phyloP scores from a whole-genome alignment of 352 stramenopile genomes.

The Phytophthora aleatoria region DNA sequence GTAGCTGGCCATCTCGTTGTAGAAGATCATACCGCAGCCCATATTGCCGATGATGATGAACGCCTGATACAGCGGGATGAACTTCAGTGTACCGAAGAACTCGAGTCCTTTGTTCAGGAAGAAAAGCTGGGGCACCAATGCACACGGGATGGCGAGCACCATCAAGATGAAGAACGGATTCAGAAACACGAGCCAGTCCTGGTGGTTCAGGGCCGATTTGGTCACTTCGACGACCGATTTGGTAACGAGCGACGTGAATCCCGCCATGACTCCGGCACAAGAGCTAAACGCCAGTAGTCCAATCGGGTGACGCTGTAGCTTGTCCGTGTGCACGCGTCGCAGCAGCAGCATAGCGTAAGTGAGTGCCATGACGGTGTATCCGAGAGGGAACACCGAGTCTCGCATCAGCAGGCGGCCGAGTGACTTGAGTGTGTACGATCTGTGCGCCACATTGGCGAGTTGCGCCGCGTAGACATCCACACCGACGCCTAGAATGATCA shows the following conservation, averaged over 20 bases:
- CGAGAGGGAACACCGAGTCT: conserved; percentile 58
- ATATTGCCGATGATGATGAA: conserved; percentile 86
- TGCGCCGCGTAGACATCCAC: conserved; percentile 68
- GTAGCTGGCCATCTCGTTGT: conserved; percentile 80
- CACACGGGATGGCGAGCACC: conserved; percentile 57
- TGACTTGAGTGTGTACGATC: conserved; percentile 62
- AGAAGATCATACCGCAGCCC: conserved; percentile 78
- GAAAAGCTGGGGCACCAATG: conserved; percentile 71
- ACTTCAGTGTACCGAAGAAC: conserved; percentile 81
- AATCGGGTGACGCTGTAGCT: conserved; percentile 56
- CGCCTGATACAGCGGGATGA: conserved; percentile 81
- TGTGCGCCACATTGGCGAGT: conserved; percentile 44
- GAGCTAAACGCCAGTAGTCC: conserved; percentile 74
- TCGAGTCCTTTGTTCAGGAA: conserved; percentile 83
- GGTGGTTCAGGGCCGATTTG: conserved; percentile 45
- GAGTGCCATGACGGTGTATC: conserved; percentile 55
- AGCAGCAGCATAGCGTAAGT: conserved; percentile 60
- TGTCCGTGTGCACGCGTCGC: conserved; percentile 52
- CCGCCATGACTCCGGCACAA: conserved; percentile 75
- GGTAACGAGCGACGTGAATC: conserved; percentile 78
- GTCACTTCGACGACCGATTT: conserved; percentile 75
- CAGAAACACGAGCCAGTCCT: conserved; percentile 54
- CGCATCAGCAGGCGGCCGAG: conserved; percentile 54
- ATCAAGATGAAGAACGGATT: conserved; percentile 78
- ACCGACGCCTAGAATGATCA: conserved; percentile 68